Percentiles rank a stretch among this genome's conserved stretches.
These are phyloP conservation scores for Amanita polypyramis DNA, from an alignment of 768 basidiomycete species.

Conservation along the genomic window DNA sequence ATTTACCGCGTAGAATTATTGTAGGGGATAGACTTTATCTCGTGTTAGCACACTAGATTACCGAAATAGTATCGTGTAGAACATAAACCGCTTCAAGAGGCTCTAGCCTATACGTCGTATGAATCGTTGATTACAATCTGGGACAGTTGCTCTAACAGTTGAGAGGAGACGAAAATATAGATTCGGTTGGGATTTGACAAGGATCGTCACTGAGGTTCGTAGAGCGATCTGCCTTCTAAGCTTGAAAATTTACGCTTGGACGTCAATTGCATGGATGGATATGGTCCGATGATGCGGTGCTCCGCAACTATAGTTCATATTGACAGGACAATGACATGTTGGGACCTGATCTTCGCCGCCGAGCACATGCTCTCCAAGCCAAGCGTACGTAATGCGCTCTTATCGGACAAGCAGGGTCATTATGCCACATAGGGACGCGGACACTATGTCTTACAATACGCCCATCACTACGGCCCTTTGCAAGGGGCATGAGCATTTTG, in stretches of 20 bases:
- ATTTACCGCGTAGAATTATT: background rate
- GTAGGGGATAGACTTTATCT: background rate
- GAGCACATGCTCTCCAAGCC: background rate
- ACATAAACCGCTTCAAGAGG: background rate
- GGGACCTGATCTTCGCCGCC: slow-evolving; percentile 5
- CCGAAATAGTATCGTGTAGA: background rate
- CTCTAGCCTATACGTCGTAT: too few species aligned
- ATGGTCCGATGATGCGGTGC: background rate
- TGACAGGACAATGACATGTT: background rate
- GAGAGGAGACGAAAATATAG: too few species aligned
- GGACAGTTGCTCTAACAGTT: too few species aligned
- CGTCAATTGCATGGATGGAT: background rate
- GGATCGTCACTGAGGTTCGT: slow-evolving; percentile 2
- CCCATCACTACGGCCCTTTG: background rate
- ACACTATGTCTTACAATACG: background rate
- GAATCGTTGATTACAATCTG: too few species aligned
- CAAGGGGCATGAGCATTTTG: too few species aligned
- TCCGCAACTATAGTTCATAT: too few species aligned
- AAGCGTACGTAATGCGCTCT: background rate
- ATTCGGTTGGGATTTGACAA: background rate
- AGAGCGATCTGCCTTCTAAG: background rate
- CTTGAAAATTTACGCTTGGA: background rate
- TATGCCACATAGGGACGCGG: background rate
- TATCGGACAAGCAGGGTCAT: background rate
- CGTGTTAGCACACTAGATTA: background rate